Conservation (phyloP, 1,139 yeast species). For the Casaregolazyma suthepensis region DNA sequence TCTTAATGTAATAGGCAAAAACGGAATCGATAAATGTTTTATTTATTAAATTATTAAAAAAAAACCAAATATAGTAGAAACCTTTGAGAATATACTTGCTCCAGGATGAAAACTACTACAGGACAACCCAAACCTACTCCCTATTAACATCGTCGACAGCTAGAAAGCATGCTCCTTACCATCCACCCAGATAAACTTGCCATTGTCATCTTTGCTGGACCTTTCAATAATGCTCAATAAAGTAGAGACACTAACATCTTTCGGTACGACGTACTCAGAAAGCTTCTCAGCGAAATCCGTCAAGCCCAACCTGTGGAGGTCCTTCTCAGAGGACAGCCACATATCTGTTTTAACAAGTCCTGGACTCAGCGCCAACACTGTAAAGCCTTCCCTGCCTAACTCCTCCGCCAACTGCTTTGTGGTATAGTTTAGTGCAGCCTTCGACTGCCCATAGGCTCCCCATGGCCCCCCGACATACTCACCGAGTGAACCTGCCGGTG, state of each 20-base stretch:
- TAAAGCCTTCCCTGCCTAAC: conserved; percentile 23
- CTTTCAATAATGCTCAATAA: conserved; percentile 9
- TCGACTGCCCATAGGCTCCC: conserved; percentile 34
- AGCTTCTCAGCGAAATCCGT: neutral
- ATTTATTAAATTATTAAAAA: too few species aligned
- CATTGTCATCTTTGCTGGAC: conserved; percentile 9
- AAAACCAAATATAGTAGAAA: neutral
- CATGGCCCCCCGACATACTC: conserved; percentile 15
- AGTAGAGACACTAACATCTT: conserved; percentile 12
- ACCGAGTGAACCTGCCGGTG: conserved; percentile 26
- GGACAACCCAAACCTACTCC: neutral
- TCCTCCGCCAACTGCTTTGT: conserved; percentile 26
- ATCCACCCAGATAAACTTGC: conserved; percentile 13
- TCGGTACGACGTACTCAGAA: neutral
- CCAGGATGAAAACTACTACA: neutral
- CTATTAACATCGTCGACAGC: neutral
- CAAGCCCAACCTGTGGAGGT: neutral
- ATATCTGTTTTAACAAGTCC: conserved; percentile 33
- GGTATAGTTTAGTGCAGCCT: conserved; percentile 34
- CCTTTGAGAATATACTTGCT: neutral
- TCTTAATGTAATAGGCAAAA: neutral
- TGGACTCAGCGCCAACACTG: conserved; percentile 30
- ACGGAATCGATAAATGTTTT: neutral
- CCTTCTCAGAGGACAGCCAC: conserved; percentile 14
- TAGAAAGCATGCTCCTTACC: conserved; percentile 9